Percentiles rank a stretch among this genome's conserved stretches.
Conservation (phyloP, 169 alveolate genomes). For the Eimeria falciformis region DNA sequence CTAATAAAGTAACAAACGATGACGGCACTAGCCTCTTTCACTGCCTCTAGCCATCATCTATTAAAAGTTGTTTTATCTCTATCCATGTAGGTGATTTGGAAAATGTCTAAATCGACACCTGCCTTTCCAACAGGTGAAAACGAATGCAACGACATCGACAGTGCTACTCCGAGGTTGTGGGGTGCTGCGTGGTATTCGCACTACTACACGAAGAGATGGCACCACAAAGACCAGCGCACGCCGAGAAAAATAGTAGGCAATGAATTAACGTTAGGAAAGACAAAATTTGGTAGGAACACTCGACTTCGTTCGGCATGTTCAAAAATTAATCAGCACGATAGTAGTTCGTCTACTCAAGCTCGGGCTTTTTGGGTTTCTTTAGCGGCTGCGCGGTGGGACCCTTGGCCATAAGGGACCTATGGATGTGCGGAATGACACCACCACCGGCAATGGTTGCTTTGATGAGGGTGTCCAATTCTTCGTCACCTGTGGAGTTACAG, state of each 20-base stretch:
- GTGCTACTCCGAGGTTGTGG: too few relatives aligned
- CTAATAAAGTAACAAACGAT: too few relatives aligned
- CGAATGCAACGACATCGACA: too few relatives aligned
- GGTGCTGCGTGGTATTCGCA: too few relatives aligned
- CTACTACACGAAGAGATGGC: too few relatives aligned
- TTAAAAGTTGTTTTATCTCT: too few relatives aligned
- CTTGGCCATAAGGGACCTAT: conserved; percentile 82
- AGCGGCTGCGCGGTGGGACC: conserved; percentile 78
- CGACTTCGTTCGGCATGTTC: not conserved
- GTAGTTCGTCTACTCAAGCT: not conserved
- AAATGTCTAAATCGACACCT: too few relatives aligned
- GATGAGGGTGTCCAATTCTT: conserved; percentile 97
- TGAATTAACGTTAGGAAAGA: conserved; percentile 20
- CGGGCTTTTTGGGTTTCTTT: conserved; percentile 73
- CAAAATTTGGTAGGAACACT: not conserved
- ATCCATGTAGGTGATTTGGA: too few relatives aligned
- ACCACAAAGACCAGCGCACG: too few relatives aligned
- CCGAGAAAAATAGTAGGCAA: conserved; percentile 2
- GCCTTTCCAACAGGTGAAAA: too few relatives aligned
- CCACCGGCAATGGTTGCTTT: conserved; percentile 99
- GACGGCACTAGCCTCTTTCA: too few relatives aligned
- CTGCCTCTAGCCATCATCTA: too few relatives aligned
- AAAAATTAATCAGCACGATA: not conserved
- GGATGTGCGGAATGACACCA: conserved; percentile 99
- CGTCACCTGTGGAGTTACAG: conserved; percentile 95